Percentiles rank a stretch among this genome's conserved stretches.
phyloP scores from a whole-genome alignment of 2,329 filamentous ascomycete species.

The Blastomyces gilchristii region DNA sequence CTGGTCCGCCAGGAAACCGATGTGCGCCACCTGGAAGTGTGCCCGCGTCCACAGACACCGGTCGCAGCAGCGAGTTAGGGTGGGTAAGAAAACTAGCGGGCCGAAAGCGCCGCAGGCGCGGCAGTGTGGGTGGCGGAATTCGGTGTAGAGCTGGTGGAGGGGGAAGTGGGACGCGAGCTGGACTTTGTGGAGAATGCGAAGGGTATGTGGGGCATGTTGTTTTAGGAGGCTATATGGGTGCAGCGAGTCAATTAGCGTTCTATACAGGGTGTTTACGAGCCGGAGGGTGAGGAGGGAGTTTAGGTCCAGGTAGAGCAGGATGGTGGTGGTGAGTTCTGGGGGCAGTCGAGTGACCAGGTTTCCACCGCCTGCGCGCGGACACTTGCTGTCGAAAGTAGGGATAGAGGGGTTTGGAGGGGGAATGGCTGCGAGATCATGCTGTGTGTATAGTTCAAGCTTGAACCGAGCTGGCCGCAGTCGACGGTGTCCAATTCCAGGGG shows the following conservation, averaged over 20 bases:
- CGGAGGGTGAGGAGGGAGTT: background rate
- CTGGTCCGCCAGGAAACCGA: background rate
- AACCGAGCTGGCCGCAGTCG: background rate
- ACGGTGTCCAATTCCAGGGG: conserved; percentile 1
- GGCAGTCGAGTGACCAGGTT: background rate
- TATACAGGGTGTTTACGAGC: background rate
- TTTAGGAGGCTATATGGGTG: background rate
- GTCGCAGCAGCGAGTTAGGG: background rate
- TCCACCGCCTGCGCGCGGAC: background rate
- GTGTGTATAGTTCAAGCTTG: background rate
- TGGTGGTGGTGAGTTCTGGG: background rate
- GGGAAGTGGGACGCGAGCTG: background rate
- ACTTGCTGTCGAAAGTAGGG: background rate
- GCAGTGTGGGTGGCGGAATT: conserved; percentile 2
- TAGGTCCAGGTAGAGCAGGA: conserved; percentile 5
- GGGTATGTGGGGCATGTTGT: conserved; percentile 4
- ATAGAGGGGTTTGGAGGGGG: background rate
- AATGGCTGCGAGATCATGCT: background rate
- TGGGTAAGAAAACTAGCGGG: conserved; percentile 1
- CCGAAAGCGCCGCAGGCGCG: conserved; percentile 3
- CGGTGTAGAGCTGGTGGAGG: background rate
- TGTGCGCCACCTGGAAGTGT: background rate
- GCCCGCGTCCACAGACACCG: background rate
- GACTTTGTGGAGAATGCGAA: background rate
- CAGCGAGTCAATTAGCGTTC: background rate